Conservation (phyloP, 23 red algal genomes). For the Agarophyton chilense region DNA sequence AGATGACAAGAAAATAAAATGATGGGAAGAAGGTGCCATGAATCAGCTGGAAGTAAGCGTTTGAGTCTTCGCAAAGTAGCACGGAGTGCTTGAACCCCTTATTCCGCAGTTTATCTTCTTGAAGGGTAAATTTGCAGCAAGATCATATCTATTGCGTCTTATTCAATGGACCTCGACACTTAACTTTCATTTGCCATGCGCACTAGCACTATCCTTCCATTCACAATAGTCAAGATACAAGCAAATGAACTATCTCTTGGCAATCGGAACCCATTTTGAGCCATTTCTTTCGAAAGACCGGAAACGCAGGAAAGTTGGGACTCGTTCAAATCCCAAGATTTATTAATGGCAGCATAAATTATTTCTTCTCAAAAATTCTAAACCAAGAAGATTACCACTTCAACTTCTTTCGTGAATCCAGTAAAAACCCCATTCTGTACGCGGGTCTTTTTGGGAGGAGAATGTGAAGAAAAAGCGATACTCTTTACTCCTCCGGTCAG, state of each 20-base stretch:
- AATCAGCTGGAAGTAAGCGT: no score
- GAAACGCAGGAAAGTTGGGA: background rate
- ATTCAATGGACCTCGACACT: no score
- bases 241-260: background rate
- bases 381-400: constrained; percentile 30
- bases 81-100: no score
- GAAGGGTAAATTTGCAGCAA: no score
- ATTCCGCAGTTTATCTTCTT: no score
- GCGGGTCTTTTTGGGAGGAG: background rate
- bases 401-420: background rate
- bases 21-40: no score
- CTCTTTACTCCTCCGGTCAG: no score
- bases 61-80: no score
- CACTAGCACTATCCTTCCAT: no score
- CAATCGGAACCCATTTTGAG: background rate
- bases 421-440: constrained; percentile 28
- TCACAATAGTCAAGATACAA: background rate
- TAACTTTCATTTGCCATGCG: no score
- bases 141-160: no score
- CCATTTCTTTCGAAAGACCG: background rate
- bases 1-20: background rate
- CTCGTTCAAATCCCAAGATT: background rate
- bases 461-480: no score
- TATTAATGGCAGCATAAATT: constrained; percentile 24
- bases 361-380: constrained; percentile 25